These are phyloP conservation scores for Peronospora farinosa DNA, from an alignment of 352 stramenopile species.

Conservation along the genomic window DNA sequence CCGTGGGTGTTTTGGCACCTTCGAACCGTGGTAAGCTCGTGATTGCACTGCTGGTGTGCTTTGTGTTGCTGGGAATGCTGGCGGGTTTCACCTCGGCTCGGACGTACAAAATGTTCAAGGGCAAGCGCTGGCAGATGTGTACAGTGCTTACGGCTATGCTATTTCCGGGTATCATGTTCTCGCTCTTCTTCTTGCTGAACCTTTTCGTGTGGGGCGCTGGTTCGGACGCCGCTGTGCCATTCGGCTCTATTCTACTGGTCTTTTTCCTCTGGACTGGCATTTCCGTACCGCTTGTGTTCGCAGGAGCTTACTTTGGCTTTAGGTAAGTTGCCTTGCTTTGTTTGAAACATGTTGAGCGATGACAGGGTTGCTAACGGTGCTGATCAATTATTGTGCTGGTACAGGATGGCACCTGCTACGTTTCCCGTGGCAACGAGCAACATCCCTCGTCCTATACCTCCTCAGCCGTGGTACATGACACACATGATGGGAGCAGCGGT, in stretches of 20 bases:
- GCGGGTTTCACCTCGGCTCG: conserved; percentile 93
- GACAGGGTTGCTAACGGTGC: conserved; percentile 2
- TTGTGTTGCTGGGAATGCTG: conserved; percentile 94
- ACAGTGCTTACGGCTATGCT: conserved; percentile 93
- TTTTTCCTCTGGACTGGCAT: conserved; percentile 99
- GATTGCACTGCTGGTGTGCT: conserved; percentile 96
- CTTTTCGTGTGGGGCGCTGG: conserved; percentile 92
- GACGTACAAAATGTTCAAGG: conserved; percentile 99
- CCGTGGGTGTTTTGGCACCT: conserved; percentile 93
- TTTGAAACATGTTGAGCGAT: not conserved
- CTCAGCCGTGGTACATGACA: conserved; percentile 98
- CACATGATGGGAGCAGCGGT: conserved; percentile 90
- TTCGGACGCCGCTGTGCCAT: conserved; percentile 92
- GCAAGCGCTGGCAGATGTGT: conserved; percentile 96
- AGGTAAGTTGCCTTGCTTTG: conserved; percentile 56
- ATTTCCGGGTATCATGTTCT: conserved; percentile 96
- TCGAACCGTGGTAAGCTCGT: conserved; percentile 96
- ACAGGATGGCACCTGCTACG: conserved; percentile 81
- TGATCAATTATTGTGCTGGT: conserved; percentile 1
- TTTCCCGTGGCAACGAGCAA: conserved; percentile 97
- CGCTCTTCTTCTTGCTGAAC: conserved; percentile 97
- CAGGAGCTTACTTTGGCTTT: conserved; percentile 98
- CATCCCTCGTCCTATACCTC: conserved; percentile 96
- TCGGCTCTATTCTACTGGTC: conserved; percentile 95
- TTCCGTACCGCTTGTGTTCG: conserved; percentile 96